Evolutionary conservation across 805 yeast species (phyloP).

Genomic region (Ogataea sp.): DNA sequence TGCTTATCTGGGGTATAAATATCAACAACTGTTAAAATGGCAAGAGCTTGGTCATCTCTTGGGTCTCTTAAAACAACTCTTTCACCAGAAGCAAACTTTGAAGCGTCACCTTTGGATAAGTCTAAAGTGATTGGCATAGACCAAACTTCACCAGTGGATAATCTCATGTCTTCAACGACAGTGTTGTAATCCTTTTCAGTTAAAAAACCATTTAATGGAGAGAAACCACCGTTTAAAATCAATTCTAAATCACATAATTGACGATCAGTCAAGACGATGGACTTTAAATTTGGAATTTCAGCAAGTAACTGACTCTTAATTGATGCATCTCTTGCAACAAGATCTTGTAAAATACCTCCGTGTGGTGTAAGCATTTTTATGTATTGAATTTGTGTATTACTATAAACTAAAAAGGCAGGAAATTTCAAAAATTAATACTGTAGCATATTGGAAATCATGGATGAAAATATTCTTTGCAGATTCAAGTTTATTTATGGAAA

Average conservation of each 20-base stretch:
- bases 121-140: constrained; percentile 91
- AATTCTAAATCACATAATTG: constrained; percentile 91
- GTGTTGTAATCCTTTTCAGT: constrained; percentile 59
- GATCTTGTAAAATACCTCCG: constrained; percentile 86
- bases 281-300: constrained; percentile 46
- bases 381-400: too few relatives aligned
- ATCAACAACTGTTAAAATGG: constrained; percentile 73
- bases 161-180: constrained; percentile 62
- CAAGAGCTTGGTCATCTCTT: constrained; percentile 70
- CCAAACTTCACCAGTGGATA: constrained; percentile 75
- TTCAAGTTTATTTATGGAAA: too few relatives aligned
- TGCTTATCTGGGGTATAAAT: constrained; percentile 76
- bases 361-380: constrained; percentile 68
- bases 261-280: constrained; percentile 64
- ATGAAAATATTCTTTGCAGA: too few relatives aligned
- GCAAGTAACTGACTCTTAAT: constrained; percentile 45
- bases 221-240: constrained; percentile 89
- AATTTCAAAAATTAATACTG: too few relatives aligned
- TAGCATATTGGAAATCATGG: too few relatives aligned
- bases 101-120: constrained; percentile 41
- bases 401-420: too few relatives aligned
- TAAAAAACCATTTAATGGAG: constrained; percentile 68
- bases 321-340: constrained; percentile 71
- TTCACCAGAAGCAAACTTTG: constrained; percentile 45
- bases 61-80: constrained; percentile 73